Base-by-base conservation (phyloP, 305 asterid species). In the Solanum hybrid region DNA sequence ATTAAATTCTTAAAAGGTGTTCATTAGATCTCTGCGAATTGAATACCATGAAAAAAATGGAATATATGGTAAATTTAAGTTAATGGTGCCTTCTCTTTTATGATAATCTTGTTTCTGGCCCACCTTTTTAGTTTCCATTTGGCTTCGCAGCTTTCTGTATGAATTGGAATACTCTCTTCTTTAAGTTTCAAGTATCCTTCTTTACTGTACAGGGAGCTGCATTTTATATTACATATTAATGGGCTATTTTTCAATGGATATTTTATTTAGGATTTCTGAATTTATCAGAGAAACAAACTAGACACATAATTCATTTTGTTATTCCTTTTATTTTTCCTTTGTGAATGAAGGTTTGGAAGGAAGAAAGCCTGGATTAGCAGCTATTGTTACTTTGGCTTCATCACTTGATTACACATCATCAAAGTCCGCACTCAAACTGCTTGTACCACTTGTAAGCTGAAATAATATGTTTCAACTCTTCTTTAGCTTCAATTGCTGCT, bases 351-450 rank as follows among this genome's bases (percentile, higher is more conserved):
- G 86, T 91, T 41, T 78, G 65, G 72, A 29, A 11, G 89, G 89
- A 57, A 79, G 38, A 65, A 88, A 89, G 77, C 61, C 90, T 65
- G 89, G 86, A 70, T 89, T 91, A 70, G 88, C 88, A 31, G 90
- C 91, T n/a, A 57, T 89, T 80, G 89, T 91, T 75, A 91, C 92
- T 13, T 70, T 91, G 70, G 92, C 90, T 13, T 91, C 92, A 39
- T 89, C 92, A 15, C 91, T 91, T 13, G 91, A 91, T 89, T 91
- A 91, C 87, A 68, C 91, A 32, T 86, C 92, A 89, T 91, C 92
- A 79, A 70, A 87, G 78, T 91, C 92, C 9, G 90, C 89, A 22
- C 90, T 91, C 75, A 86, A 87, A 89, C 65, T 89, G 68, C 88
- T 91, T 11, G 13, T 91, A 41, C 91, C 92, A 61, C 77, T 91